Conservation (phyloP, 345 rosid species). For the Populus davidiana region DNA sequence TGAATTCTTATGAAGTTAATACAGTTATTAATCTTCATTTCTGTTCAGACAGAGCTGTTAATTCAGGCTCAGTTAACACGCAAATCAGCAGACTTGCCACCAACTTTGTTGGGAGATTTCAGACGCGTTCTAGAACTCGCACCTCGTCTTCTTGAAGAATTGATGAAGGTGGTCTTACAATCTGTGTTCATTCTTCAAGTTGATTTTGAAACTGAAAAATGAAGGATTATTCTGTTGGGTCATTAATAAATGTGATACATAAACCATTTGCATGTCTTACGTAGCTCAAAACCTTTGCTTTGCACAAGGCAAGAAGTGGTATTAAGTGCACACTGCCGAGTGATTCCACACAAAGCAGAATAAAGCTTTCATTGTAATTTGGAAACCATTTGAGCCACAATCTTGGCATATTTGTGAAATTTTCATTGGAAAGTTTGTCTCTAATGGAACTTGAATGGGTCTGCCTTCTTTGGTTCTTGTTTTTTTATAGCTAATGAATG, state of each 20-base stretch:
- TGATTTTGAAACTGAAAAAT: background rate
- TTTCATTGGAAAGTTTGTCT: background rate
- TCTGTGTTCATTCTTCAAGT: background rate
- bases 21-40: slow-evolving; percentile 4
- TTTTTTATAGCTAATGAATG: background rate
- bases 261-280: background rate
- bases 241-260: background rate
- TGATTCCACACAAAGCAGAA: background rate
- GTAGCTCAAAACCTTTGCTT: background rate
- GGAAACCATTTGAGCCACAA: background rate
- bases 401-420: background rate
- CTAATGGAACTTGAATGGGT: background rate
- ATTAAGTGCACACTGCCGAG: background rate
- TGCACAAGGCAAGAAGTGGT: background rate
- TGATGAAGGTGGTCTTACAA: slow-evolving; percentile 62
- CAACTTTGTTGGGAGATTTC: slow-evolving; percentile 74
- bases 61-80: slow-evolving; percentile 96
- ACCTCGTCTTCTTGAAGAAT: slow-evolving; percentile 94
- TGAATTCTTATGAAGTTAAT: slow-evolving; percentile 9
- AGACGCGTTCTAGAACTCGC: slow-evolving; percentile 86
- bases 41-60: slow-evolving; percentile 81
- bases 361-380: background rate
- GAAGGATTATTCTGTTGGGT: background rate
- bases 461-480: background rate
- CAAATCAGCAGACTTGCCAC: slow-evolving; percentile 68